Conservation (phyloP, 164 flowering plant genomes). For the Annona squamosa region DNA sequence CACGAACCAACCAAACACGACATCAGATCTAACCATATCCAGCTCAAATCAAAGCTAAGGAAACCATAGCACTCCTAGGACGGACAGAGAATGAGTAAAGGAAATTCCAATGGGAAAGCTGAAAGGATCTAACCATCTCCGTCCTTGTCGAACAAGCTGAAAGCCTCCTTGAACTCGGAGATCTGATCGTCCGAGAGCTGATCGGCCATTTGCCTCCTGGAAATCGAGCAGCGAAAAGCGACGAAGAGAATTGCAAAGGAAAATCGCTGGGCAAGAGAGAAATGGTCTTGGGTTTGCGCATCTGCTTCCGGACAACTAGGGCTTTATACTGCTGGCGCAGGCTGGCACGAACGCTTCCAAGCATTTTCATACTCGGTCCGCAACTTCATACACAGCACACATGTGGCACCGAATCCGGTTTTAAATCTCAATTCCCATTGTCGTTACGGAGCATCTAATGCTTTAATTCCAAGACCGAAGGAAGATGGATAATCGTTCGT, state of each 20-base stretch:
- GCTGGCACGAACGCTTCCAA: too few species aligned
- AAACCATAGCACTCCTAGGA: background rate
- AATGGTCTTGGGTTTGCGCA: background rate
- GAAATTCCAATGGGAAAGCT: background rate
- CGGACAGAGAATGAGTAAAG: background rate
- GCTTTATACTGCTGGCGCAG: background rate
- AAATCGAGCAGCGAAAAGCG: background rate
- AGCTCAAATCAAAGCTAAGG: background rate
- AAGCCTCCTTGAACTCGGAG: slow-evolving; percentile 11
- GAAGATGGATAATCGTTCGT: too few species aligned
- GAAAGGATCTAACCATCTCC: slow-evolving; percentile 10
- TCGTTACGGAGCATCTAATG: too few species aligned
- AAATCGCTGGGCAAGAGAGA: background rate
- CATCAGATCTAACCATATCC: background rate
- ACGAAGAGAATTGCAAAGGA: background rate
- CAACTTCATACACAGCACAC: too few species aligned
- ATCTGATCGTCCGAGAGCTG: slow-evolving; percentile 11
- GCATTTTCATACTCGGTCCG: too few species aligned
- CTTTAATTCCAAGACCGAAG: too few species aligned
- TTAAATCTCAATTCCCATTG: too few species aligned
- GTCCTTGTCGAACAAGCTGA: slow-evolving; percentile 13
- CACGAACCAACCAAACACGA: background rate
- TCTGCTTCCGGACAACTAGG: slow-evolving; percentile 1
- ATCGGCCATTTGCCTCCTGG: slow-evolving; percentile 4
- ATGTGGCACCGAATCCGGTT: too few species aligned